These are phyloP conservation scores for Komagataella kurtzmanii DNA, from an alignment of 805 yeast species.

Conservation along the genomic window DNA sequence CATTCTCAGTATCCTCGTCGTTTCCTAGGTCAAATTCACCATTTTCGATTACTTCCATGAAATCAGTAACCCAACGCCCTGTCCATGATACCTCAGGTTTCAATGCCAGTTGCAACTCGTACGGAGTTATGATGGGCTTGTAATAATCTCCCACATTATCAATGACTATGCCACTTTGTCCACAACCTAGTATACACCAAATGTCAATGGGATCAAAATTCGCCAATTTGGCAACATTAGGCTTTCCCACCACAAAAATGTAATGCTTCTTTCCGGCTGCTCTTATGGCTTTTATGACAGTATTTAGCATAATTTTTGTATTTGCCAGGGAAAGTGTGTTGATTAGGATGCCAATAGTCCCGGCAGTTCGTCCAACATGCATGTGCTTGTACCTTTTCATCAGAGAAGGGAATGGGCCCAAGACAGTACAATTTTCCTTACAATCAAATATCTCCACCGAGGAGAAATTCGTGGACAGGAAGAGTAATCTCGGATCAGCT, in stretches of 20 bases:
- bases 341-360: constrained; percentile 82
- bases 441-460: constrained; percentile 40
- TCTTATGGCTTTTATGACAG: constrained; percentile 45
- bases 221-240: constrained; percentile 93
- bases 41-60: constrained; percentile 34
- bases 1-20: constrained; percentile 10
- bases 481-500: constrained; percentile 65
- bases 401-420: constrained; percentile 66
- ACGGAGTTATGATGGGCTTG: constrained; percentile 90
- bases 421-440: constrained; percentile 12
- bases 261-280: constrained; percentile 84
- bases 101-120: constrained; percentile 75
- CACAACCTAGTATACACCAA: constrained; percentile 93
- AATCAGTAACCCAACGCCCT: constrained; percentile 85
- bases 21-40: constrained; percentile 7
- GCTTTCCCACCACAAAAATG: constrained; percentile 93
- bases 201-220: constrained; percentile 89
- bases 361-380: constrained; percentile 83
- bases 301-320: constrained; percentile 53
- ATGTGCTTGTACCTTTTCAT: constrained; percentile 76
- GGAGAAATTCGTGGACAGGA: constrained; percentile 57
- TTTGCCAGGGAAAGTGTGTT: constrained; percentile 78
- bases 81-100: constrained; percentile 75
- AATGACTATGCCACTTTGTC: constrained; percentile 81
- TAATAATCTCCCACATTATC: constrained; percentile 71